These are phyloP conservation scores for Aspergillus cristatus DNA, from an alignment of 495 filamentous ascomycete genomes.

Conservation along the genomic window DNA sequence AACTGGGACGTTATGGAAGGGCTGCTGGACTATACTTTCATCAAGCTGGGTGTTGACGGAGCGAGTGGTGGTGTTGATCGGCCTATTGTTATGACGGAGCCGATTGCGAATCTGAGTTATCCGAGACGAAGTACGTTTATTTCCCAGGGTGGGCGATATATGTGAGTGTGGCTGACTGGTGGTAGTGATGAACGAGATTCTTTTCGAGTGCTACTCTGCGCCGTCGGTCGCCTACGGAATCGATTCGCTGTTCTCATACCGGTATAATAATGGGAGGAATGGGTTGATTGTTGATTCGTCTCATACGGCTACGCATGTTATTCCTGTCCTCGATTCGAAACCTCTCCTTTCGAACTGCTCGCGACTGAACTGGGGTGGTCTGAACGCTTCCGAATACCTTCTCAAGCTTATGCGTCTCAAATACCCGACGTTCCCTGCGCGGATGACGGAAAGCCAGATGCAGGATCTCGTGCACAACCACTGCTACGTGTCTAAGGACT, in stretches of 20 bases:
- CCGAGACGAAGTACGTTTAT: slow-evolving; percentile 63
- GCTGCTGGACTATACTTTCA: slow-evolving; percentile 81
- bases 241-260: slow-evolving; percentile 91
- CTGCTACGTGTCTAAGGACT: slow-evolving; percentile 80
- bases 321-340: slow-evolving; percentile 81
- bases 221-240: slow-evolving; percentile 88
- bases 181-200: slow-evolving; percentile 87
- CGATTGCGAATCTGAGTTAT: slow-evolving; percentile 82
- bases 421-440: slow-evolving; percentile 80
- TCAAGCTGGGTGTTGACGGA: slow-evolving; percentile 83
- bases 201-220: slow-evolving; percentile 89
- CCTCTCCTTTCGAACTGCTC: slow-evolving; percentile 74
- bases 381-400: slow-evolving; percentile 80
- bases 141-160: not conserved
- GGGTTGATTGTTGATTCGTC: slow-evolving; percentile 88
- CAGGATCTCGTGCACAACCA: slow-evolving; percentile 82
- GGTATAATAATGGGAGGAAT: slow-evolving; percentile 78
- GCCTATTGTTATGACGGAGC: slow-evolving; percentile 92
- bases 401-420: slow-evolving; percentile 85
- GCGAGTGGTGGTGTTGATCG: slow-evolving; percentile 62
- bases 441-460: slow-evolving; percentile 73
- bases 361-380: slow-evolving; percentile 89
- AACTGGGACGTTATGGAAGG: slow-evolving; percentile 98
- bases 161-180: slow-evolving; percentile 8
- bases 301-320: slow-evolving; percentile 89